Base-by-base conservation (phyloP, 345 rosid genomes). In the Tarenaya hassleriana region DNA sequence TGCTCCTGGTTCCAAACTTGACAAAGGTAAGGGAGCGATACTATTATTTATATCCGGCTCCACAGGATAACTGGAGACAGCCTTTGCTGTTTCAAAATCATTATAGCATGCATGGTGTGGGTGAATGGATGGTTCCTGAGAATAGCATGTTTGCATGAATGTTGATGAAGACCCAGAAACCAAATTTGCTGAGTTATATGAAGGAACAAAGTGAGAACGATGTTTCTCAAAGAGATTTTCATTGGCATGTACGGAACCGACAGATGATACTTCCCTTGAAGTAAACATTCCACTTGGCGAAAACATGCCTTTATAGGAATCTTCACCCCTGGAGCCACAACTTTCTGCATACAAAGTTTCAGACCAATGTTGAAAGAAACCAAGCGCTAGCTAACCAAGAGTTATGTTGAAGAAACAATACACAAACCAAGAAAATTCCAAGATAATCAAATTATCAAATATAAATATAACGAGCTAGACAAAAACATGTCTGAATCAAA, bases 341-440 rank as follows among this genome's bases (percentile, higher is more conserved):
- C 47, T 33, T 47, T 73, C 94, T 77, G 77, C 61, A 72, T 27
- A 40, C 32, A 52, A 8, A 49, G 17, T 40, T 18, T 33, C 29
- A 0, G 10, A 54, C 40, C 34, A 41, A 48, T 12, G 50, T 5
- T 40, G 7, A n/a, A n/a, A n/a, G n/a, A n/a, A n/a, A n/a, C n/a
- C n/a, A n/a, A n/a, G n/a, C n/a, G n/a, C n/a, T n/a, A n/a, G n/a
- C n/a, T n/a, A n/a, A n/a, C n/a, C n/a, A n/a, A n/a, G n/a, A n/a
- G n/a, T n/a, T n/a, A n/a, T 8, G 10, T 37, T 32, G 12, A 54
- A 13, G 8, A 24, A 20, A 7, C 1, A 10, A 27, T 13, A 43
- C 1, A 38, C 16, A 9, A n/a, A 14, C 11, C 21, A 12, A 10
- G 4, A 15, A 16, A 41, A 35, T 35, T 35, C 1, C 1, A 11